Evolutionary conservation across 176 grass and related monocot species (phyloP).

Genomic region (Tillandsia leiboldiana): DNA sequence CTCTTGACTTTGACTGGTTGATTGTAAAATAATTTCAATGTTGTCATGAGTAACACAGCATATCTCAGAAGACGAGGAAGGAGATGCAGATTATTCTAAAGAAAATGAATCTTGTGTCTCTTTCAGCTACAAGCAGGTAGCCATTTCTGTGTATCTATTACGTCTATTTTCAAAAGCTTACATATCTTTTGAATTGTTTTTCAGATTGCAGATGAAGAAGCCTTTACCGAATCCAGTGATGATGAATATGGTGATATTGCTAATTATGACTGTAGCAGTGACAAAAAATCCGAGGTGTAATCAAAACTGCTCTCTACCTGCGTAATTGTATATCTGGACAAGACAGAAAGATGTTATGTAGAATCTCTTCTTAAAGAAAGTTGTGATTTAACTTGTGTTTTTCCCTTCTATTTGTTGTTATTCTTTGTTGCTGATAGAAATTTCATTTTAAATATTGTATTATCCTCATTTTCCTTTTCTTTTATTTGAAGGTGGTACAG

Average conservation of each 20-base stretch:
- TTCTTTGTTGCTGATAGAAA: too few relatives aligned
- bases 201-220: slow-evolving; percentile 8
- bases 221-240: slow-evolving; percentile 11
- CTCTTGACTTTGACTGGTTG: neutral
- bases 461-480: too few relatives aligned
- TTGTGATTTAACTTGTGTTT: too few relatives aligned
- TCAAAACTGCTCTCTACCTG: neutral
- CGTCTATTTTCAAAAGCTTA: neutral
- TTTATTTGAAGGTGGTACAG: too few relatives aligned
- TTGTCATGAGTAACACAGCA: slow-evolving; percentile 44
- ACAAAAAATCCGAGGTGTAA: neutral
- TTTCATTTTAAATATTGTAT: too few relatives aligned
- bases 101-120: neutral
- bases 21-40: neutral
- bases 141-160: neutral
- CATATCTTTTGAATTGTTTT: neutral
- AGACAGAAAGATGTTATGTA: too few relatives aligned
- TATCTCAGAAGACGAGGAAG: slow-evolving; percentile 44
- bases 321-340: too few relatives aligned
- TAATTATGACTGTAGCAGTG: slow-evolving; percentile 11
- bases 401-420: too few relatives aligned
- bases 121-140: slow-evolving; percentile 36
- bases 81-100: neutral
- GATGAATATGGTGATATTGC: slow-evolving; percentile 14
- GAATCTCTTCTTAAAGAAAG: too few relatives aligned